Conservation (phyloP, 2,329 filamentous ascomycete species). For the Pezicula radicicola region DNA sequence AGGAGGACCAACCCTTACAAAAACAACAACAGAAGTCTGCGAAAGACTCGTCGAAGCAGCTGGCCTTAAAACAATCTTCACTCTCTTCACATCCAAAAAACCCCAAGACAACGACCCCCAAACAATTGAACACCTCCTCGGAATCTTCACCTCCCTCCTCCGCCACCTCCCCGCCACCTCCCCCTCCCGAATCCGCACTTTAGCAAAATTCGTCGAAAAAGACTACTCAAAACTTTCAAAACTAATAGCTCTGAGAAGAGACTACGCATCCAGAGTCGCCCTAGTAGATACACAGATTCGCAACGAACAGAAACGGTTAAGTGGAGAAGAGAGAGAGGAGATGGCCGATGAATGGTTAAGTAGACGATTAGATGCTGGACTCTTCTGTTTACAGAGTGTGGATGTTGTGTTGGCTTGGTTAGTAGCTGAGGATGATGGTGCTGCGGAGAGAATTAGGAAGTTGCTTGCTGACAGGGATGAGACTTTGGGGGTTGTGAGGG, state of each 20-base stretch:
- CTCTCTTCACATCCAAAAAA: constrained; percentile 81
- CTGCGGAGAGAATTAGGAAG: constrained; percentile 59
- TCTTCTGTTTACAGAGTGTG: constrained; percentile 79
- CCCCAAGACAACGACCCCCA: constrained; percentile 42
- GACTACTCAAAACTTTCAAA: constrained; percentile 82
- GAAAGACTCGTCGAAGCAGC: constrained; percentile 76
- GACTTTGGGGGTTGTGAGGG: constrained; percentile 57
- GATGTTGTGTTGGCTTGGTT: constrained; percentile 90
- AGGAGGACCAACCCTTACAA: constrained; percentile 38
- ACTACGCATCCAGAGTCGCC: constrained; percentile 62
- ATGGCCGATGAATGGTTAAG: constrained; percentile 71
- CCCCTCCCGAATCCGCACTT: constrained; percentile 72
- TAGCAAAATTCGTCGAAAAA: constrained; percentile 95
- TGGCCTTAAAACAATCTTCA: constrained; percentile 81
- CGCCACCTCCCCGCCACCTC: constrained; percentile 76
- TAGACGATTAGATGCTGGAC: constrained; percentile 74
- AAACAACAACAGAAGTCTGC: constrained; percentile 60
- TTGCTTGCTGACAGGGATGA: constrained; percentile 69
- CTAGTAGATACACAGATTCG: constrained; percentile 62
- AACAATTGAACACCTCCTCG: constrained; percentile 75
- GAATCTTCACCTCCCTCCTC: constrained; percentile 80
- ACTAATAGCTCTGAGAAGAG: constrained; percentile 67
- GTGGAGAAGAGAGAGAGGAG: constrained; percentile 57
- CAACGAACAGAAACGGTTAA: constrained; percentile 50
- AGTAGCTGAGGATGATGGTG: constrained; percentile 80